Evolutionary conservation across 805 yeast genomes (phyloP), one percentile per base, ranked within the genome.

Genomic region (Tetrapisispora phaffii): DNA sequence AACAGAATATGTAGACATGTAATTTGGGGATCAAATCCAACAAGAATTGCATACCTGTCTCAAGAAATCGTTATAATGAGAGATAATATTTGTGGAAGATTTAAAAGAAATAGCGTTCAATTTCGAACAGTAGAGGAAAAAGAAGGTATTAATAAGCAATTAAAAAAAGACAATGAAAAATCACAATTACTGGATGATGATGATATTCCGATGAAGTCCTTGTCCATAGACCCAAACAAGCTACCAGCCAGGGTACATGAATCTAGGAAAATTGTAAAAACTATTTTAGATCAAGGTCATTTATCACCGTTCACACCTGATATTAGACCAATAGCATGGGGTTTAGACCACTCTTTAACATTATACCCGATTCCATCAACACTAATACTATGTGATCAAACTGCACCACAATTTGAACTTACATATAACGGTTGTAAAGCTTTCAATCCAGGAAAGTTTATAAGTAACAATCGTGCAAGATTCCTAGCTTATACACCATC

Each of bases 261-360:
- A 59, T 77, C 87, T 0, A 71, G 86, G 50, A 81, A 82, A 55
- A 63, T 88, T 2, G 85, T 83, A 16, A 81, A 84, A 50, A 88
- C 97, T 0, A 49, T 93, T 0, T 63, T 93, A 12, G 95, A 86
- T 57, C 99, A 93, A 64, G 93, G 93, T 0, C 83, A 79, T 57
- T 61, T 93, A 39, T 83, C 93, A 28, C 98, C 98, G 12, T 87
- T 89, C 57, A 66, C 79, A 2, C 63, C 69, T 17, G 63, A 70
- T 20, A 65, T 76, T 23, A 74, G 85, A 48, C 84, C 94, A 0
- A 70, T 85, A 1, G 67, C 76, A 19, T 76, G 94, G 69, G 80
- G 79, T 47, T 75, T 75, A 54, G 95, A 86, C 58, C 79, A 80
- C 51, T 67, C 77, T 5, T 67, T 90, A 49, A 71, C 82, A 20